These are phyloP conservation scores for Claviceps sp. DNA, from an alignment of 2,329 filamentous ascomycete genomes.

Conservation along the genomic window DNA sequence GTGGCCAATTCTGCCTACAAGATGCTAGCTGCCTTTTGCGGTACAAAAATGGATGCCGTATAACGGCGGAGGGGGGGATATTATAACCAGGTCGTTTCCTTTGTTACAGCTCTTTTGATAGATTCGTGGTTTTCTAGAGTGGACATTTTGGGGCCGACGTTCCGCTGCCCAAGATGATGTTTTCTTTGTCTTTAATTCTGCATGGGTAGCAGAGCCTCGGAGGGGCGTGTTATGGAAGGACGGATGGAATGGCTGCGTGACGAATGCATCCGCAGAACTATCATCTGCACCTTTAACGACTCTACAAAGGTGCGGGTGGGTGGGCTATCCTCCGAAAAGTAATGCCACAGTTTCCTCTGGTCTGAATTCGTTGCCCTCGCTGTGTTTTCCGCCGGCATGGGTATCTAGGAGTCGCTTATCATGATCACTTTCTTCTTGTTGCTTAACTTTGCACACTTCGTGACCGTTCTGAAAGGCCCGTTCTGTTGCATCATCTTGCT, in stretches of 20 bases:
- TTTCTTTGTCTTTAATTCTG: constrained; percentile 1
- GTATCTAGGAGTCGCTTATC: constrained; percentile 24
- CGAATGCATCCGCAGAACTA: constrained; percentile 13
- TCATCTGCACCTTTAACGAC: constrained; percentile 23
- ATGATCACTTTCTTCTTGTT: constrained; percentile 14
- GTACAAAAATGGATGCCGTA: not conserved
- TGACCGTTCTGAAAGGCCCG: no score
- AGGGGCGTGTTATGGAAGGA: constrained; percentile 12
- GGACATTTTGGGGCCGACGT: constrained; percentile 9
- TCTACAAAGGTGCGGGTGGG: constrained; percentile 21
- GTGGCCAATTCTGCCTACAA: no score
- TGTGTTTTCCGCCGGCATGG: constrained; percentile 16
- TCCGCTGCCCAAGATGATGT: not conserved
- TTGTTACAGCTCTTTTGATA: constrained; percentile 24
- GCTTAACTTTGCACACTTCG: no score
- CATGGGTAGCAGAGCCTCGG: constrained; percentile 17
- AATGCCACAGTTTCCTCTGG: constrained; percentile 25
- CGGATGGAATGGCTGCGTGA: constrained; percentile 22
- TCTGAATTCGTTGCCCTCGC: constrained; percentile 13
- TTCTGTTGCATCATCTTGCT: no score
- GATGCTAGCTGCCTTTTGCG: no score
- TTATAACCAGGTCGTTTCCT: constrained; percentile 18
- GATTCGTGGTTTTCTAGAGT: constrained; percentile 26
- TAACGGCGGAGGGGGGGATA: constrained; percentile 6
- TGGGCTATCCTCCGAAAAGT: constrained; percentile 25